Conservation (phyloP, 164 flowering plant genomes). For the Piper betle region DNA sequence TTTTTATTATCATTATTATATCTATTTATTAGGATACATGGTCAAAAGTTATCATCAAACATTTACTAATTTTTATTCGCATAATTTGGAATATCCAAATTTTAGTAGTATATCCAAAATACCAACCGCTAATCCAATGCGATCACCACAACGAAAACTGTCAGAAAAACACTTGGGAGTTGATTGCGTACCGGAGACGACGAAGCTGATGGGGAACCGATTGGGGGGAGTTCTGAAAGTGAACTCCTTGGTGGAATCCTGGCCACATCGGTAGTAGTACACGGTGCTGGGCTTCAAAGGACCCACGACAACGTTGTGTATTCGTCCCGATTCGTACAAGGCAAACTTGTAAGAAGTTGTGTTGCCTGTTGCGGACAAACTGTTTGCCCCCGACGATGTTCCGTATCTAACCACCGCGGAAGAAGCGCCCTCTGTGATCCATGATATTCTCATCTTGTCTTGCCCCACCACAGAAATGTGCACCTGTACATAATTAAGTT, state of each 20-base stretch:
- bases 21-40: no score
- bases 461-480: constrained; percentile 59
- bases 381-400: constrained; percentile 22
- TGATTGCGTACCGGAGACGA: constrained; percentile 24
- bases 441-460: constrained; percentile 66
- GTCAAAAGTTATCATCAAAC: no score
- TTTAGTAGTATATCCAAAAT: no score
- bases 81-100: no score
- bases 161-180: neutral
- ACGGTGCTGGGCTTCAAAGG: constrained; percentile 36
- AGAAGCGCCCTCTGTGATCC: constrained; percentile 38
- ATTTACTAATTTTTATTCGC: no score
- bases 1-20: no score
- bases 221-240: constrained; percentile 60
- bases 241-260: constrained; percentile 16
- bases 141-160: no score
- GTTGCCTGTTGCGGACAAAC: constrained; percentile 26
- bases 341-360: constrained; percentile 26
- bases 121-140: no score
- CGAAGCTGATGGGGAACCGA: constrained; percentile 50
- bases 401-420: constrained; percentile 44
- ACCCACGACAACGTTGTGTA: constrained; percentile 49
- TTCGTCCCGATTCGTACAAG: constrained; percentile 40
- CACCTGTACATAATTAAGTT: constrained; percentile 28
- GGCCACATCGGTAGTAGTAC: constrained; percentile 41